Conservation (phyloP, 768 basidiomycete species). For the Russula vinacea region DNA sequence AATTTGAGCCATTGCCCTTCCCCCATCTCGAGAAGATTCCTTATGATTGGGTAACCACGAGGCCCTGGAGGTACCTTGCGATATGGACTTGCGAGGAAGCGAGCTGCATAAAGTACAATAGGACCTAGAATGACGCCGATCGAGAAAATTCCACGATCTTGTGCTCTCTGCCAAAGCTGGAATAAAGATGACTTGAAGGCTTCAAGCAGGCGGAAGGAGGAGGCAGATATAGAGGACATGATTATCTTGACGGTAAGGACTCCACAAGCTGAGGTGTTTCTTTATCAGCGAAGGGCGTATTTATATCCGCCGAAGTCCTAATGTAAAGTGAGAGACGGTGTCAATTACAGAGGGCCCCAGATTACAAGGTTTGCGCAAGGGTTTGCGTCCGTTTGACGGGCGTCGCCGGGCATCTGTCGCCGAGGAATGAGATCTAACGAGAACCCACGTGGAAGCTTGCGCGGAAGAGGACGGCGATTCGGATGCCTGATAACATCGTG, state of each 20-base stretch:
- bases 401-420: too few relatives aligned
- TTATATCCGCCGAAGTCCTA: too few relatives aligned
- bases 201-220: not conserved
- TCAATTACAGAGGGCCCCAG: too few relatives aligned
- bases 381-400: too few relatives aligned
- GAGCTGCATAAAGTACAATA: not conserved
- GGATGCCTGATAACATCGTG: too few relatives aligned
- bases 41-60: constrained; percentile 3
- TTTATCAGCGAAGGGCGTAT: too few relatives aligned
- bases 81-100: not conserved
- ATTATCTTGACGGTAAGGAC: not conserved
- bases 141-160: not conserved
- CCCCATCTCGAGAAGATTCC: not conserved
- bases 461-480: too few relatives aligned
- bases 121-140: not conserved
- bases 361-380: too few relatives aligned
- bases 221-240: not conserved
- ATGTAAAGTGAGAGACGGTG: too few relatives aligned
- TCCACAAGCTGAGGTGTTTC: too few relatives aligned
- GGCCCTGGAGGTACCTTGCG: constrained; percentile 1
- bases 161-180: not conserved
- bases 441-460: too few relatives aligned
- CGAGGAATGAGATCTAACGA: too few relatives aligned
- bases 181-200: not conserved
- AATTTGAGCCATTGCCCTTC: not conserved